Evolutionary conservation across 805 yeast species (phyloP), one percentile per base, ranked within the genome.

Genomic region (Metschnikowia proteae): DNA sequence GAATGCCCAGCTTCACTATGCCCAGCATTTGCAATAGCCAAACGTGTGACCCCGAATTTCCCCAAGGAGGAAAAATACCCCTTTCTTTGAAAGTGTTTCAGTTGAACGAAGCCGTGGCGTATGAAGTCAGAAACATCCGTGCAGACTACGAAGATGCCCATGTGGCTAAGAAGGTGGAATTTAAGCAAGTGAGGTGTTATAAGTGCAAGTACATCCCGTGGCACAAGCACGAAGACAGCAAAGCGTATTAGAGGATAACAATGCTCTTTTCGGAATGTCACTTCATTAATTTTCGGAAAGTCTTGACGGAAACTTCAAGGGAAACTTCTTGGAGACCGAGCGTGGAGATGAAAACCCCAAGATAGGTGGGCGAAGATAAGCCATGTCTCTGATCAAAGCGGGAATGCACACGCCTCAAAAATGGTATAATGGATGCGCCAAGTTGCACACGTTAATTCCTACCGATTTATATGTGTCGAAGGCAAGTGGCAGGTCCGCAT

Each of bases 181-280:
- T 54, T 49, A 49, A 44, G 35, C 48, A 37, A 13, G 31, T 33
- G 25, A 47, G 45, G 44, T 54, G 57, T 43, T 50, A 45, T 41
- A 52, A 50, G 35, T 54, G 57, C 49, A 52, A 48, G 44, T 52
- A 45, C 44, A 23, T 52, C 30, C 56, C 56, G 5, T 54, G 57
- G 56, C 54, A 52, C 43, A 50, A 50, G 44, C 56, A 52, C 26
- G 25, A 27, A 6, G 6, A n/a, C 11, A 3, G 2, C 17, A 17
- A 17, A 1, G 17, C 17, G 17, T 17, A 17, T 17, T 17, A 17
- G 17, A 17, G 17, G 17, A 17, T 17, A 17, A 17, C 17, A 17
- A 17, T 17, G 17, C 17, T 17, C 17, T 17, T 17, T 2, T 17
- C 27, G 25, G 32, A 10, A 28, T 31, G 33, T 31, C 33, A 6